Conservation (phyloP, 345 rosid genomes). For the Populus davidiana region DNA sequence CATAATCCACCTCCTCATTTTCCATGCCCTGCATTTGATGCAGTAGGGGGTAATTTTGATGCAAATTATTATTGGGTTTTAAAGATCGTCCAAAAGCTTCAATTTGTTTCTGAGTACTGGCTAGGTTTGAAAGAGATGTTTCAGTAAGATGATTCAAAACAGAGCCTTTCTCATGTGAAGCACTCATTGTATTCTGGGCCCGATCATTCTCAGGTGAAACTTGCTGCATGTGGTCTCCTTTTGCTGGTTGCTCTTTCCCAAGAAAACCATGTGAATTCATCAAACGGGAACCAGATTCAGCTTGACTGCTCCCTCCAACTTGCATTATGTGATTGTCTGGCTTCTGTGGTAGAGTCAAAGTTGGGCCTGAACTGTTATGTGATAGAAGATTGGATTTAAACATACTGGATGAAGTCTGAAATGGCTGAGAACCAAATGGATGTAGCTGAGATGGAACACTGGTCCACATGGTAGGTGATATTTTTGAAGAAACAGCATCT, state of each 20-base stretch:
- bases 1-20: constrained; percentile 46
- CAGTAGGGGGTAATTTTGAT: constrained; percentile 43
- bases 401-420: constrained; percentile 29
- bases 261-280: constrained; percentile 32
- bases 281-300: constrained; percentile 35
- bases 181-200: constrained; percentile 19
- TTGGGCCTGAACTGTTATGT: constrained; percentile 37
- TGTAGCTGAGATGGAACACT: constrained; percentile 28
- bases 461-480: constrained; percentile 33
- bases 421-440: constrained; percentile 31
- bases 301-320: constrained; percentile 31
- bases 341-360: constrained; percentile 36
- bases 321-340: constrained; percentile 34
- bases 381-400: constrained; percentile 35
- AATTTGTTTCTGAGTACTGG: constrained; percentile 42
- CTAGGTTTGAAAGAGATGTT: constrained; percentile 29
- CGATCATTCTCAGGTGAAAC: constrained; percentile 22
- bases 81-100: constrained; percentile 62
- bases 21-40: constrained; percentile 55
- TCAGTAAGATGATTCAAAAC: constrained; percentile 23
- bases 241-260: constrained; percentile 41
- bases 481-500: constrained; percentile 23
- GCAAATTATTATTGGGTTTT: constrained; percentile 38
- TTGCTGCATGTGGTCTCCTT: constrained; percentile 27
- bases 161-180: constrained; percentile 32